phyloP scores from a whole-genome alignment of 345 rosid species.

The Eucalyptus regnans region DNA sequence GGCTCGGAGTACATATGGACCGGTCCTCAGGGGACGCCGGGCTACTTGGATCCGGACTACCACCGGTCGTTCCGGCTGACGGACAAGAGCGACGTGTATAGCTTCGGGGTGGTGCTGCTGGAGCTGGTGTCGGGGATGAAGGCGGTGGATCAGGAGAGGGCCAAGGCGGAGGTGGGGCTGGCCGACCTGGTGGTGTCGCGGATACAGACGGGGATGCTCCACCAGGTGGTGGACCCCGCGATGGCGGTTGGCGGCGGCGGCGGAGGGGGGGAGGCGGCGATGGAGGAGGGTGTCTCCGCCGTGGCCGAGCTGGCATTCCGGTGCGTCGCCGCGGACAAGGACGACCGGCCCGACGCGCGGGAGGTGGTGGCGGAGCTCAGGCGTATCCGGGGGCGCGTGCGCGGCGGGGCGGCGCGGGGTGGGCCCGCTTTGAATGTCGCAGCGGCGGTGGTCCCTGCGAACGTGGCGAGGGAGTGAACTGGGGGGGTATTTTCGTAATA shows the following conservation, averaged over 20 bases:
- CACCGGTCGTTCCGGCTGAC: conserved; percentile 84
- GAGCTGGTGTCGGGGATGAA: conserved; percentile 77
- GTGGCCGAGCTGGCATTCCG: conserved; percentile 88
- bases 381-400: conserved; percentile 28
- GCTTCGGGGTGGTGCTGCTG: conserved; percentile 75
- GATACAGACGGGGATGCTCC: conserved; percentile 67
- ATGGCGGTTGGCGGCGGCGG: conserved; percentile 21
- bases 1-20: conserved; percentile 60
- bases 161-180: conserved; percentile 69
- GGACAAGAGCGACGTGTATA: conserved; percentile 86
- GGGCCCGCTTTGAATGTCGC: background rate
- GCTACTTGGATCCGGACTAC: conserved; percentile 87
- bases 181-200: conserved; percentile 75
- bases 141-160: conserved; percentile 82
- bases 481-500: background rate
- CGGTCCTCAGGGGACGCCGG: conserved; percentile 95
- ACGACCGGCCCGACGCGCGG: conserved; percentile 74
- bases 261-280: background rate
- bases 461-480: conserved; percentile 4
- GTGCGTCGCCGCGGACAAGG: conserved; percentile 87
- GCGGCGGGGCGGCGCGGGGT: conserved; percentile 8
- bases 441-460: background rate
- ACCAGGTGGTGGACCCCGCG: conserved; percentile 57
- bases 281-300: conserved; percentile 40
- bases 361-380: conserved; percentile 72